Evolutionary conservation across 2,329 filamentous ascomycete species (phyloP), one percentile per base, ranked within the genome.

Genomic region (Bimuria novae-zelandiae): DNA sequence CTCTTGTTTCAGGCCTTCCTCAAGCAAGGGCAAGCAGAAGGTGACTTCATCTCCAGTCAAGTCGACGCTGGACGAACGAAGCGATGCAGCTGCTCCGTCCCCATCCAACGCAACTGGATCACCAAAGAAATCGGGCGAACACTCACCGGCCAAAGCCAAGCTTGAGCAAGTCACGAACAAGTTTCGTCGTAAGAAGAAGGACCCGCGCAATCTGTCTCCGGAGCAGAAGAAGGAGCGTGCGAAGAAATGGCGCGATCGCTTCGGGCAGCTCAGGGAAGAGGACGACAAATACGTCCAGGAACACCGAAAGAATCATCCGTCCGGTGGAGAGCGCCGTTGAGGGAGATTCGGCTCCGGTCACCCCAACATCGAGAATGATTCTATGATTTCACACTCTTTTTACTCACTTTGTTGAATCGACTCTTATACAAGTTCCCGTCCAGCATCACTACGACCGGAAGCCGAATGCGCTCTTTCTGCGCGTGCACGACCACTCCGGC

Each of bases 151-250:
- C 46, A 78, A 79, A 58, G 75, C 70, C 43, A 77, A 75, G 65
- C 75, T 79, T 42, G 77, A 78, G 63, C 71, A 75, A 36, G 73
- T 80, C 29, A 77, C 76, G 25, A 77, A 75, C 66, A 78, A 75
- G 56, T 75, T 78, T 51, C 56, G 62, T 33, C 75, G 75, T 27
- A 72, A 68, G 62, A 68, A 70, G 50, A 65, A 72, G n/a, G 70
- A 74, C n/a, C 54, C 64, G 29, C 64, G 67, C 12, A 64, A 55
- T 49, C 67, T 73, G 64, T 72, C 69, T n/a, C 65, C 66, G 2
- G 72, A 72, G 14, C 70, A 75, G 6, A 75, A 72, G 63, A 60
- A 56, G 41, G 62, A 59, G 43, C 72, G 70, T 36, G 63, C 67
- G 2, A 60, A 72, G 53, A 69, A 71, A 51, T 76, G 73, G 73